Conservation (phyloP, 2,329 filamentous ascomycete genomes). For the Coleophoma eucalyptorum region DNA sequence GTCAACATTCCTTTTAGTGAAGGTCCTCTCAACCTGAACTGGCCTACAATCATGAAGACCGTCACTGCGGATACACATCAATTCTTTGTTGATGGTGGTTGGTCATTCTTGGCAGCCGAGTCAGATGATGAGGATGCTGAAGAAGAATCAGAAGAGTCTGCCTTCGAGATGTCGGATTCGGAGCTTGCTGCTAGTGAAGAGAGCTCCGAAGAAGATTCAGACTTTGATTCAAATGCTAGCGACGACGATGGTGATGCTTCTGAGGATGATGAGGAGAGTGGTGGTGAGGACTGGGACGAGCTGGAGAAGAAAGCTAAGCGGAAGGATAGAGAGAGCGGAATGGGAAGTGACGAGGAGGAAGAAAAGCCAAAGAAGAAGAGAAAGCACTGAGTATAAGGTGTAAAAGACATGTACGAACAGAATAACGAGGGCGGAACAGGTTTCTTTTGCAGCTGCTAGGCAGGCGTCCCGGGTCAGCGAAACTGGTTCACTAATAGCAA, state of each 20-base stretch:
- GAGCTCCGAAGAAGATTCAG: constrained; percentile 82
- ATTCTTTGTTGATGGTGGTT: constrained; percentile 94
- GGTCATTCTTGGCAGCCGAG: constrained; percentile 86
- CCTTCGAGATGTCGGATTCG: constrained; percentile 85
- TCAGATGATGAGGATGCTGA: constrained; percentile 78
- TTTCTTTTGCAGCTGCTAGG: too few relatives aligned
- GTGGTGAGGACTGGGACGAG: constrained; percentile 91
- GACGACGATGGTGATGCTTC: constrained; percentile 77
- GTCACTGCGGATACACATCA: constrained; percentile 89
- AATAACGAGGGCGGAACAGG: too few relatives aligned
- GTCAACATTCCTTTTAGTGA: constrained; percentile 94
- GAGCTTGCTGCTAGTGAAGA: constrained; percentile 73
- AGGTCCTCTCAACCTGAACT: constrained; percentile 95
- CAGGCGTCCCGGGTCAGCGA: too few relatives aligned
- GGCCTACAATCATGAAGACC: constrained; percentile 99
- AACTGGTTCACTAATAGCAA: too few relatives aligned
- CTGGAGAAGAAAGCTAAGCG: constrained; percentile 88
- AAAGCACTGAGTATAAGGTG: constrained; percentile 34
- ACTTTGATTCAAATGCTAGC: constrained; percentile 87
- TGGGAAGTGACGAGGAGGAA: constrained; percentile 73
- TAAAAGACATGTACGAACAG: too few relatives aligned
- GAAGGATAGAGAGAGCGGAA: constrained; percentile 62
- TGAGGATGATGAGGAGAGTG: constrained; percentile 70
- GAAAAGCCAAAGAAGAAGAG: constrained; percentile 68
- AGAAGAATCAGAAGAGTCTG: constrained; percentile 83